Conservation (phyloP, 257 asterid species). For the Capsicum pubescens region DNA sequence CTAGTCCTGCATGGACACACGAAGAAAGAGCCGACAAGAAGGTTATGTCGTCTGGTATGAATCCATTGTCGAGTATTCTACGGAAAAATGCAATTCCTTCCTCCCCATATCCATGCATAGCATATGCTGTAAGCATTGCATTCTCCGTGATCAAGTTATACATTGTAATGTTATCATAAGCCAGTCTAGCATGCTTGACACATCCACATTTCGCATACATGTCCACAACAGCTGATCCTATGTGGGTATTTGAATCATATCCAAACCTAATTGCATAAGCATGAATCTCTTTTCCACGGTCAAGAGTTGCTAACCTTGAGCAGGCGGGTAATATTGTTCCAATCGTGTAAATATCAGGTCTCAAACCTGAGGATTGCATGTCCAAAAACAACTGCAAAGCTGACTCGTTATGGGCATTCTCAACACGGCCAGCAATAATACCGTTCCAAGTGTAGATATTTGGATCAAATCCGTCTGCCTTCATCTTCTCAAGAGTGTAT, state of each 20-base stretch:
- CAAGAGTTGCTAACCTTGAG: slow-evolving; percentile 63
- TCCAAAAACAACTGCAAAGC: slow-evolving; percentile 59
- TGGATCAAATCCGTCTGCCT: slow-evolving; percentile 68
- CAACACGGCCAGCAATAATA: slow-evolving; percentile 66
- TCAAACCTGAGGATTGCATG: slow-evolving; percentile 60
- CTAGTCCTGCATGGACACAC: slow-evolving; percentile 77
- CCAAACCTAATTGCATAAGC: slow-evolving; percentile 62
- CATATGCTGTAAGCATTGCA: slow-evolving; percentile 80
- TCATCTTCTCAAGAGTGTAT: slow-evolving; percentile 53
- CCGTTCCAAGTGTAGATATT: slow-evolving; percentile 75
- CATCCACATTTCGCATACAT: slow-evolving; percentile 84
- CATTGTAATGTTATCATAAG: slow-evolving; percentile 41
- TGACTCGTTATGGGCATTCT: slow-evolving; percentile 60
- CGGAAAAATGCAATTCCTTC: slow-evolving; percentile 68
- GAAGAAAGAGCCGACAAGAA: slow-evolving; percentile 75
- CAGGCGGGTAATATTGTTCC: slow-evolving; percentile 66
- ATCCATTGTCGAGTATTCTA: slow-evolving; percentile 51
- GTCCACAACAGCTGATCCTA: slow-evolving; percentile 69
- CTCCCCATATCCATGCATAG: slow-evolving; percentile 75
- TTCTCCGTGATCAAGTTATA: slow-evolving; percentile 64
- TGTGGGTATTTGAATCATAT: slow-evolving; percentile 56
- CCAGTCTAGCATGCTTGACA: slow-evolving; percentile 53
- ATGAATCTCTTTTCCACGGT: slow-evolving; percentile 73
- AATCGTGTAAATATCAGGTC: slow-evolving; percentile 71
- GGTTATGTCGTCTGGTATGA: slow-evolving; percentile 66